phyloP scores from a whole-genome alignment of 139 green algal genomes.

The Mychonastes homosphaera region DNA sequence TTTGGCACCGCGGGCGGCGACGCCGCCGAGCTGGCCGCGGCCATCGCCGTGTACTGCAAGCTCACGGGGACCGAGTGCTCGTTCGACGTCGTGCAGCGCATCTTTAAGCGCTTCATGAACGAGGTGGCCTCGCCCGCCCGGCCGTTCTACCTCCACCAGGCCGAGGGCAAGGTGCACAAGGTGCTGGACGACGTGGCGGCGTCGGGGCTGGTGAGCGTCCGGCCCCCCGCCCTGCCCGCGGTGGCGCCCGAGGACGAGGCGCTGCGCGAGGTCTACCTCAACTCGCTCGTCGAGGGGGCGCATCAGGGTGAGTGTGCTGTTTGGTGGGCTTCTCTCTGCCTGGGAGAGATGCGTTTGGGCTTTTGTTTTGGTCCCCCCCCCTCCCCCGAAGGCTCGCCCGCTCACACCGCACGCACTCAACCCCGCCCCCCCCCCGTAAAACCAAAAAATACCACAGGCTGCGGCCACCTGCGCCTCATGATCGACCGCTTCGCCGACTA shows the following conservation, averaged over 20 bases:
- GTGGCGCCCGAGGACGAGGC: too few species aligned
- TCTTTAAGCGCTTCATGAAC: too few species aligned
- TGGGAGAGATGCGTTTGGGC: not conserved
- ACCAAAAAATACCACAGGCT: conserved; percentile 12
- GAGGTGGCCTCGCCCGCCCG: not conserved
- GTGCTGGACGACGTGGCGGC: not conserved
- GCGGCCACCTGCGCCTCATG: conserved; percentile 15
- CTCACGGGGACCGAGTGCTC: too few species aligned
- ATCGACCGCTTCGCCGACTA: conserved; percentile 12
- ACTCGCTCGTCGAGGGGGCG: not conserved
- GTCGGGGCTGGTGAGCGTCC: conserved; percentile 7
- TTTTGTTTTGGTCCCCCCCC: not conserved
- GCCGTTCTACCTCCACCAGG: conserved; percentile 18
- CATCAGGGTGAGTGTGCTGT: not conserved
- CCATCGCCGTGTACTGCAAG: too few species aligned
- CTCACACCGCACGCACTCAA: not conserved
- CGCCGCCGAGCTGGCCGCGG: too few species aligned
- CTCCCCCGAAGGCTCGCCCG: conserved; percentile 1
- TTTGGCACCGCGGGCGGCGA: too few species aligned
- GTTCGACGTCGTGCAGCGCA: too few species aligned
- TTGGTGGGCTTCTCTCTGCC: not conserved
- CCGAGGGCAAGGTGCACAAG: conserved; percentile 5
- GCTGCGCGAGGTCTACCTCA: not conserved
- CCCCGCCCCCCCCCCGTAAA: conserved; percentile 3
- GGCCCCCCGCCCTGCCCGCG: too few species aligned